Evolutionary conservation across 2,329 filamentous ascomycete species (phyloP).

Genomic region (Colletotrichum siamense): DNA sequence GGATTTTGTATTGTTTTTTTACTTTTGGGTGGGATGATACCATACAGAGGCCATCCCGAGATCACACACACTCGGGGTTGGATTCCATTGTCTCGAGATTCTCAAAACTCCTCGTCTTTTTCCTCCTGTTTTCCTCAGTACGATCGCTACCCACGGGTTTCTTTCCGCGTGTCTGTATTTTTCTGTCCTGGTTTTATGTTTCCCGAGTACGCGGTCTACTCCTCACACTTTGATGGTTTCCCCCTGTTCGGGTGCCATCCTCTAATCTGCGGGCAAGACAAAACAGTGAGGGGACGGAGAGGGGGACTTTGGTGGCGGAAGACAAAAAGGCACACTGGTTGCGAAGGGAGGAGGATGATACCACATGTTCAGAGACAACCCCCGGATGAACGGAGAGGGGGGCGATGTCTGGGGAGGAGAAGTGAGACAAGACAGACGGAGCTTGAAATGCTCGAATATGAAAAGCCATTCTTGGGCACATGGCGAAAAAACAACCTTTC

Average conservation of each 20-base stretch:
- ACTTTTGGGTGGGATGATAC: conserved; percentile 11
- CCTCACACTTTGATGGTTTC: not conserved
- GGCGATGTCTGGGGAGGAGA: not conserved
- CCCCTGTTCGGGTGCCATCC: not conserved
- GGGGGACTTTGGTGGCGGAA: not conserved
- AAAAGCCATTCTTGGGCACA: conserved; percentile 17
- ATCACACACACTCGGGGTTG: not conserved
- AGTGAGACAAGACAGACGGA: not conserved
- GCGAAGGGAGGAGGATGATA: conserved; percentile 19
- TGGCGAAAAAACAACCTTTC: not conserved
- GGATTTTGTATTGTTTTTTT: not conserved
- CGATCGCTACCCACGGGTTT: conserved; percentile 15
- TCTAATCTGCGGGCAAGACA: conserved; percentile 6
- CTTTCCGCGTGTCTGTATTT: not conserved
- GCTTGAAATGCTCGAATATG: conserved; percentile 20
- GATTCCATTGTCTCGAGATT: not conserved
- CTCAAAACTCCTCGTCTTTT: not conserved
- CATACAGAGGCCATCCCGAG: conserved; percentile 14
- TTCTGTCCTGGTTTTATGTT: not conserved
- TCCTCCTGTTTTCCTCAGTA: not conserved
- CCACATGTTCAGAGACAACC: conserved; percentile 4
- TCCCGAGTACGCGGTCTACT: not conserved
- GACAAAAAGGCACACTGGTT: not conserved
- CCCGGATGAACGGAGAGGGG: not conserved
- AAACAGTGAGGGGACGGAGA: not conserved